phyloP scores from a whole-genome alignment of 129 eudicot species.

The Mikania micrantha region DNA sequence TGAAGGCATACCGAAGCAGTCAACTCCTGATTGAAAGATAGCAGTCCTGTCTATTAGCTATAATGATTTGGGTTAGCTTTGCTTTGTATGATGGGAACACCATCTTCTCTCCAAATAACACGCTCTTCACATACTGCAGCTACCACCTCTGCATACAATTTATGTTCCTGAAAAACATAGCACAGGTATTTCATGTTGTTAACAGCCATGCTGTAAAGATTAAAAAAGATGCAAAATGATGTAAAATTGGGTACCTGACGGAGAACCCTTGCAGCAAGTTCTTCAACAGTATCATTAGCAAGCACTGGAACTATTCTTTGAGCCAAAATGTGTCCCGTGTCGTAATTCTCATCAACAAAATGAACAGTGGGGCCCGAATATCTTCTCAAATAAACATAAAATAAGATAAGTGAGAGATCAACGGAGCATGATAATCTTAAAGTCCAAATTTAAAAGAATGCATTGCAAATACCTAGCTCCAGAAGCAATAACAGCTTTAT shows the following conservation, averaged over 20 bases:
- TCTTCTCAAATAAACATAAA: slow-evolving; percentile 23
- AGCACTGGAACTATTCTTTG: slow-evolving; percentile 79
- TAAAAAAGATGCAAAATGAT: background rate
- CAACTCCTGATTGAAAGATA: slow-evolving; percentile 1
- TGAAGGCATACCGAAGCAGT: slow-evolving; percentile 8
- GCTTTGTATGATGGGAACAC: slow-evolving; percentile 72
- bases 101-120: slow-evolving; percentile 83
- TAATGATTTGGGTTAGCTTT: slow-evolving; percentile 52
- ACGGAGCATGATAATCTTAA: background rate
- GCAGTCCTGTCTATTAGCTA: slow-evolving; percentile 20
- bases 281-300: slow-evolving; percentile 63
- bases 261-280: slow-evolving; percentile 81
- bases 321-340: slow-evolving; percentile 78
- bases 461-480: slow-evolving; percentile 64
- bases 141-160: slow-evolving; percentile 67
- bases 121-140: slow-evolving; percentile 80
- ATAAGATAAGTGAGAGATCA: background rate
- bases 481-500: slow-evolving; percentile 86
- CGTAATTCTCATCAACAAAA: slow-evolving; percentile 83
- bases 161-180: slow-evolving; percentile 49
- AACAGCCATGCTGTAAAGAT: background rate
- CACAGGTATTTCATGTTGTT: background rate
- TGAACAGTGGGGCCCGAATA: slow-evolving; percentile 73
- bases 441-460: background rate
- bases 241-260: slow-evolving; percentile 44